Evolutionary conservation across 2,329 filamentous ascomycete species (phyloP).

Genomic region (Pseudogymnoascus destructans): DNA sequence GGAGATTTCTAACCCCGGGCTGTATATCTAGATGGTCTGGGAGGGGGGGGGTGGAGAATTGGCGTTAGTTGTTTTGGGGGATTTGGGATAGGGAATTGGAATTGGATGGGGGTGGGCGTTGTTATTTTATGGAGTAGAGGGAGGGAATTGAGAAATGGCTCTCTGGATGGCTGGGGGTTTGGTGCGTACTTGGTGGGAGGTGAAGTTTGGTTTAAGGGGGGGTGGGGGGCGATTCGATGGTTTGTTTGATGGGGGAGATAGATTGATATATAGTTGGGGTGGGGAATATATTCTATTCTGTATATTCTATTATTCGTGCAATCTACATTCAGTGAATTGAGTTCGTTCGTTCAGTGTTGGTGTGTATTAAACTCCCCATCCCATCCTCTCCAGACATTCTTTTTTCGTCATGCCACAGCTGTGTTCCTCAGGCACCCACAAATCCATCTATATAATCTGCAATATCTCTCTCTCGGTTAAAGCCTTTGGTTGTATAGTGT

Average conservation of each 20-base stretch:
- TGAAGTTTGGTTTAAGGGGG: neutral
- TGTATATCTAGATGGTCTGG: neutral
- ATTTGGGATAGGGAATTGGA: neutral
- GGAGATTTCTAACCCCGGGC: neutral
- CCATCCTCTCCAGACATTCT: too few relatives aligned
- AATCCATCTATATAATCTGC: neutral
- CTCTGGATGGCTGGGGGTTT: neutral
- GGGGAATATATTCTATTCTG: neutral
- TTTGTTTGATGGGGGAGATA: neutral
- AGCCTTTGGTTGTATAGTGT: neutral
- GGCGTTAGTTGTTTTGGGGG: neutral
- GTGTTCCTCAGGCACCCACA: too few relatives aligned
- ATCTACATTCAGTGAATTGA: neutral
- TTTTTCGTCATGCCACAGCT: too few relatives aligned
- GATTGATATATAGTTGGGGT: neutral
- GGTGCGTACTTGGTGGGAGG: neutral
- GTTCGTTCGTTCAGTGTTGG: too few relatives aligned
- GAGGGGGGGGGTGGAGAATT: neutral
- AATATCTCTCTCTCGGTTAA: neutral
- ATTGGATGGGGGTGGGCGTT: neutral
- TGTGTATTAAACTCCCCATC: too few relatives aligned
- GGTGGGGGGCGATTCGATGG: neutral
- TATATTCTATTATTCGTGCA: neutral
- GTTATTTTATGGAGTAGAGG: neutral
- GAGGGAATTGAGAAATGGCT: neutral